Evolutionary conservation across 139 green algal genomes (phyloP).

Genomic region (Edaphochlamys debaryana): DNA sequence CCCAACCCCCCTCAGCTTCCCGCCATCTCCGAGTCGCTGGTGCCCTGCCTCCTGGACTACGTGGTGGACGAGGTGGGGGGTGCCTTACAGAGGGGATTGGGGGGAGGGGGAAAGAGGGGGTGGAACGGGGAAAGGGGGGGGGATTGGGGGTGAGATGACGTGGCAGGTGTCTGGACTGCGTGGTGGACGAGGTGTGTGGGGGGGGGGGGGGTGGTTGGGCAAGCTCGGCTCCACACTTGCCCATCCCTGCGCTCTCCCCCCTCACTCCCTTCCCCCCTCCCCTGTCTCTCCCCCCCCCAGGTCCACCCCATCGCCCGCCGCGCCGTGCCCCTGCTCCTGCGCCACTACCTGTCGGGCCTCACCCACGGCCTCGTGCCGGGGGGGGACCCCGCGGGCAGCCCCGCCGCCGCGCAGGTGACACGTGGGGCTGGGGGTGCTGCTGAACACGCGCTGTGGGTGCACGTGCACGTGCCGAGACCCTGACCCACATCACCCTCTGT

Average conservation of each 20-base stretch:
- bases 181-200: no score
- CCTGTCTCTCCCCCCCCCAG: neutral
- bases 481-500: no score
- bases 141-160: no score
- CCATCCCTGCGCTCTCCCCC: no score
- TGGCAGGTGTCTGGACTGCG: no score
- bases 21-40: conserved; percentile 3
- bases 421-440: no score
- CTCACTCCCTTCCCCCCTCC: no score
- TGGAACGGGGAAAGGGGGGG: neutral
- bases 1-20: neutral
- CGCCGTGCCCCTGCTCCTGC: neutral
- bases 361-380: neutral
- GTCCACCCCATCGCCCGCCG: neutral
- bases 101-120: neutral
- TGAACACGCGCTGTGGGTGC: no score
- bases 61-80: neutral
- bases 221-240: no score
- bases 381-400: neutral
- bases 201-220: no score
- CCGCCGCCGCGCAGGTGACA: neutral
- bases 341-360: conserved; percentile 3
- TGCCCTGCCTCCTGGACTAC: conserved; percentile 27
- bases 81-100: neutral
- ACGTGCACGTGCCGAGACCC: no score